Evolutionary conservation across 768 basidiomycete genomes (phyloP).

Genomic region (Mycena galericulata): DNA sequence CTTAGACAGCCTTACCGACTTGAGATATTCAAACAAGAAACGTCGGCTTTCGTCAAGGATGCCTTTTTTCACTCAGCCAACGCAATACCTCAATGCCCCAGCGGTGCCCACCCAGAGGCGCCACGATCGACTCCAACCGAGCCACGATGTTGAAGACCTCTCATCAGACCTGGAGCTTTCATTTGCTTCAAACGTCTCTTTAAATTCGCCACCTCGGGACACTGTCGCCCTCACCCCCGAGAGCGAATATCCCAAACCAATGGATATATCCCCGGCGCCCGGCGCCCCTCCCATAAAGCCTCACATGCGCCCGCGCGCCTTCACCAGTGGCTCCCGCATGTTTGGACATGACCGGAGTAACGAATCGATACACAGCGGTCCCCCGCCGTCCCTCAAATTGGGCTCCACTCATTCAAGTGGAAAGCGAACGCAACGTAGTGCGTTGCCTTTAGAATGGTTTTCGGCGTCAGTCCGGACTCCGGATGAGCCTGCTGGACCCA

Average conservation of each 20-base stretch:
- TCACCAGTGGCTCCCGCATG: conserved; percentile 72
- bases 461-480: conserved; percentile 40
- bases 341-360: conserved; percentile 86
- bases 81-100: conserved; percentile 59
- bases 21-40: conserved; percentile 57
- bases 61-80: conserved; percentile 64
- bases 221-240: conserved; percentile 60
- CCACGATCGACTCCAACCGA: conserved; percentile 54
- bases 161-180: conserved; percentile 86
- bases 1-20: conserved; percentile 56
- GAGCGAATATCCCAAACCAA: conserved; percentile 66
- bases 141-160: conserved; percentile 71
- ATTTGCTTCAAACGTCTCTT: conserved; percentile 85
- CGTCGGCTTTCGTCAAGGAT: conserved; percentile 49
- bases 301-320: conserved; percentile 67
- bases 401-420: conserved; percentile 55
- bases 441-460: conserved; percentile 75
- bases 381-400: conserved; percentile 47
- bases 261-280: conserved; percentile 86
- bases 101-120: conserved; percentile 62
- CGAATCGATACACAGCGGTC: conserved; percentile 47
- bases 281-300: conserved; percentile 58
- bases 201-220: conserved; percentile 75
- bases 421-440: conserved; percentile 72
- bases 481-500: conserved; percentile 25